These are phyloP conservation scores for Pisolithus orientalis DNA, from an alignment of 768 basidiomycete genomes.

Conservation along the genomic window DNA sequence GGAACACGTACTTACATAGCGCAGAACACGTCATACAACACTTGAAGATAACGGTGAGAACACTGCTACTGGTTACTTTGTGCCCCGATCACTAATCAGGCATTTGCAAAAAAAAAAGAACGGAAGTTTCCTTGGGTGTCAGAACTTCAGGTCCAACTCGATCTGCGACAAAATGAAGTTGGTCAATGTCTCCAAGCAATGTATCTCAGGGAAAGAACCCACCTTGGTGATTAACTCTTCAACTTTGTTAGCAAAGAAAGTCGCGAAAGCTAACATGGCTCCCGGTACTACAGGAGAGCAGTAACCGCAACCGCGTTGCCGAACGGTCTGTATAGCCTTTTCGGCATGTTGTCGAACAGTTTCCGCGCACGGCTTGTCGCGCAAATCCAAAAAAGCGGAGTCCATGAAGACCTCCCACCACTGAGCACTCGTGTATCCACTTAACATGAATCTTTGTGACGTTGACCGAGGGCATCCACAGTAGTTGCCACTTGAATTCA, in stretches of 20 bases:
- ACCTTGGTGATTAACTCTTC: conserved; percentile 8
- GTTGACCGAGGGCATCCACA: not conserved
- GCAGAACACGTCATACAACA: too few species aligned
- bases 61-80: too few species aligned
- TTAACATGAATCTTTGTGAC: not conserved
- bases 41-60: too few species aligned
- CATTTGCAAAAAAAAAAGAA: too few species aligned
- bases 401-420: conserved; percentile 22
- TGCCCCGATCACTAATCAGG: too few species aligned
- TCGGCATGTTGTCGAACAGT: conserved; percentile 1
- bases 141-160: conserved; percentile 5
- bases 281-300: conserved; percentile 3
- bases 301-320: not conserved
- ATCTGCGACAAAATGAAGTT: conserved; percentile 2
- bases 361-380: conserved; percentile 12
- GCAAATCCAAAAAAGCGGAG: conserved; percentile 5
- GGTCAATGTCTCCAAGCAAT: not conserved
- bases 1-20: too few species aligned
- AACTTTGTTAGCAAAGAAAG: conserved; percentile 7
- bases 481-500: too few species aligned
- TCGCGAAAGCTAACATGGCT: conserved; percentile 9
- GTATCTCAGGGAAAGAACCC: not conserved
- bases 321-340: not conserved
- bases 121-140: not conserved
- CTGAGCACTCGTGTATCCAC: not conserved